Percentiles rank a stretch among this genome's conserved stretches.
Evolutionary conservation across 1,139 yeast genomes (phyloP).

Genomic region (Blastobotrys buckinghamii): DNA sequence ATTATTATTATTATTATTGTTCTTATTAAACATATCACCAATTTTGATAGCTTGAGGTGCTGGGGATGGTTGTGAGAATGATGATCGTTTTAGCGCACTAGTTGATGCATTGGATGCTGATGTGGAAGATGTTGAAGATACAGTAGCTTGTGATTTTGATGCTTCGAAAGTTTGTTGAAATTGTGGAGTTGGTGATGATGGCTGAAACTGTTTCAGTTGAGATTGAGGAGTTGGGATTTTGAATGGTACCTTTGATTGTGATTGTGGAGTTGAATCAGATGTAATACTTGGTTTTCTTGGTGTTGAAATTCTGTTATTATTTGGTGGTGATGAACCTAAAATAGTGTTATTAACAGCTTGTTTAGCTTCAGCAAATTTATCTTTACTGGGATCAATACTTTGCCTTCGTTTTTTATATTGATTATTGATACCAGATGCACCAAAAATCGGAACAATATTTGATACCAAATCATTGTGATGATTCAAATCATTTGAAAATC

Average conservation of each 20-base stretch:
- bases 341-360: too few species aligned
- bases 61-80: background rate
- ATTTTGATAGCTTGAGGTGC: conserved; percentile 9
- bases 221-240: too few species aligned
- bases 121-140: too few species aligned
- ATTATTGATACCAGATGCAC: background rate
- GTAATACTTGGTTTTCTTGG: background rate
- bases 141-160: background rate
- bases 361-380: too few species aligned
- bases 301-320: background rate
- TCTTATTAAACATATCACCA: conserved; percentile 11
- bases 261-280: too few species aligned
- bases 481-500: background rate
- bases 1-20: background rate
- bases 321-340: background rate
- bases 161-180: background rate
- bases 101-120: background rate
- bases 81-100: background rate
- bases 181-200: background rate
- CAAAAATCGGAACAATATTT: background rate
- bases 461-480: conserved; percentile 1
- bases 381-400: background rate
- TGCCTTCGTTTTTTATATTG: conserved; percentile 1
- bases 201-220: too few species aligned
- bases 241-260: background rate